phyloP scores from a whole-genome alignment of 1,139 yeast species.

The Geotrichum citri-aurantii region DNA sequence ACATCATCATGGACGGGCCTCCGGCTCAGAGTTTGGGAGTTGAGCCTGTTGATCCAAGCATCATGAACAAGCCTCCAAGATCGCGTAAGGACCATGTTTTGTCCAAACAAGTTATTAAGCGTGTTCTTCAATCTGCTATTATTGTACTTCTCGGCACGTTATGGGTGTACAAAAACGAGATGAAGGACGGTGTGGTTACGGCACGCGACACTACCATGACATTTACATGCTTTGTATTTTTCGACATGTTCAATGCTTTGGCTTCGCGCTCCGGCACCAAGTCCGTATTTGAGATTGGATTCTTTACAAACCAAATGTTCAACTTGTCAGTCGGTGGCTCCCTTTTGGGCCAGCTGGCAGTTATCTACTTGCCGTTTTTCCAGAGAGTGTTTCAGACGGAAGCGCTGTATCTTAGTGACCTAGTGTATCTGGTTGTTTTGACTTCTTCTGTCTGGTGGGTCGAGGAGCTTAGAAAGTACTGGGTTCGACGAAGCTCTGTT shows the following conservation, averaged over 20 bases:
- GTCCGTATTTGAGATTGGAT: constrained; percentile 72
- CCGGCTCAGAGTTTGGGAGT: constrained; percentile 98
- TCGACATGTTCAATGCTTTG: constrained; percentile 93
- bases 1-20: constrained; percentile 97
- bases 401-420: constrained; percentile 64
- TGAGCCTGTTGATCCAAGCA: constrained; percentile 93
- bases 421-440: constrained; percentile 53
- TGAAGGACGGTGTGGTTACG: constrained; percentile 71
- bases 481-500: constrained; percentile 3
- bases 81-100: constrained; percentile 75
- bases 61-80: constrained; percentile 93
- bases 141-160: constrained; percentile 74
- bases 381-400: constrained; percentile 92
- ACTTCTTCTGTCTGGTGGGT: constrained; percentile 79
- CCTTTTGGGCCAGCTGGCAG: constrained; percentile 84
- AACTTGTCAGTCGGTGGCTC: constrained; percentile 90
- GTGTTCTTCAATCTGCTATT: constrained; percentile 68
- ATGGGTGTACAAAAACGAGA: constrained; percentile 76
- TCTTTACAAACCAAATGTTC: constrained; percentile 76
- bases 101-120: constrained; percentile 57
- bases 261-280: constrained; percentile 84
- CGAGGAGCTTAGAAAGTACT: constrained; percentile 72
- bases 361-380: constrained; percentile 87
- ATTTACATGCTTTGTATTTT: constrained; percentile 89
- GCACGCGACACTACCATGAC: constrained; percentile 99